Evolutionary conservation across 2,329 filamentous ascomycete species (phyloP), one percentile per base, ranked within the genome.

Genomic region (Penicillium rolfsii): DNA sequence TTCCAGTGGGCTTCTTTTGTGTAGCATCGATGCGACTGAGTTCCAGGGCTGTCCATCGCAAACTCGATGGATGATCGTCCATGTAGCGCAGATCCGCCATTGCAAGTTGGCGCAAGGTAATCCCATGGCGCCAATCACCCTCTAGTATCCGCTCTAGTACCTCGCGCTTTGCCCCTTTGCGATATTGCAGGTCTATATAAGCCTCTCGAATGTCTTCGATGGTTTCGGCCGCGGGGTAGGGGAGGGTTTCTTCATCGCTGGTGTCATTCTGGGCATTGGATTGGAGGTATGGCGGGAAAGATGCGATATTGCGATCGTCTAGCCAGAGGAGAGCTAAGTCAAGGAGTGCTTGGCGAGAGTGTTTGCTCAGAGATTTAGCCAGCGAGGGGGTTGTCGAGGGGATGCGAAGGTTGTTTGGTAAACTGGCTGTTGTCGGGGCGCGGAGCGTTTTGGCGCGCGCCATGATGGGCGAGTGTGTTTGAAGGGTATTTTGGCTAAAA

Each of bases 321-420:
- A 96, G 86, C 92, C 92, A 96, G 78, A 89, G 84, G 24, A 93
- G 82, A 0, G 85, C 89, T 8, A 96, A 83, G 0, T 87, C 85
- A 28, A 95, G 78, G 24, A 96, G 84, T 0, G 90, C 87, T 50
- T 87, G 80, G 54, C 91, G 87, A 1, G 91, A 89, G 19, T 96
- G 83, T 57, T 88, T 88, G 62, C 81, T 84, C 52, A 96, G 82
- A 43, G 85, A 82, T 74, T 90, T 91, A 65, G 84, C 74, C 52
- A 92, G 84, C 33, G 87, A 81, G 49, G 85, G 80, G 71, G 89
- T 89, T 60, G 84, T 81, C 8, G 89, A 81, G 59, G 87, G 84
- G 70, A 94, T 83, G 68, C 87, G 87, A 65, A 92, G 82, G 30
- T 85, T 84, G 54, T 90, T 88, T n/a, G 89, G 84, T 53, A 95